These are phyloP conservation scores for Cajanus cajan DNA, from an alignment of 306 rosid species.

Conservation along the genomic window DNA sequence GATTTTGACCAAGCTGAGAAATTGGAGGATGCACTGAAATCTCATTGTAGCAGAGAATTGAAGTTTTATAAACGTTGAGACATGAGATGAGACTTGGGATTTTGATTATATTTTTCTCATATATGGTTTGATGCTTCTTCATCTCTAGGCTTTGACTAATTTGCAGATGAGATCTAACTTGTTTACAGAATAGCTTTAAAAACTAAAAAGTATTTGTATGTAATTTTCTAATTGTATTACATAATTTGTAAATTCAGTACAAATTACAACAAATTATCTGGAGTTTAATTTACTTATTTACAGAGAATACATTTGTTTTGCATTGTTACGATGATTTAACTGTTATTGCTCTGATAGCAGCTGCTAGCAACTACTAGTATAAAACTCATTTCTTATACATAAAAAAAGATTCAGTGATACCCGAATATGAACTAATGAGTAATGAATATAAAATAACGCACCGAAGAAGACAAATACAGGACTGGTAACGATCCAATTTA, in stretches of 20 bases:
- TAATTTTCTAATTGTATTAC: neutral
- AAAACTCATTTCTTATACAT: neutral
- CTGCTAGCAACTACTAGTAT: neutral
- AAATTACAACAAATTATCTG: neutral
- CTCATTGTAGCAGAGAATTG: slow-evolving; percentile 73
- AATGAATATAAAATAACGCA: too few species aligned
- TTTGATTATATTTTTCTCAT: neutral
- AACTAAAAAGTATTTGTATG: neutral
- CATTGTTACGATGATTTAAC: neutral
- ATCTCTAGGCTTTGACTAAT: slow-evolving; percentile 12
- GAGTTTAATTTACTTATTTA: neutral
- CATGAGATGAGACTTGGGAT: slow-evolving; percentile 6
- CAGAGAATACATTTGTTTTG: neutral
- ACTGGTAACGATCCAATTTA: neutral
- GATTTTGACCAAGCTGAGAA: slow-evolving; percentile 79
- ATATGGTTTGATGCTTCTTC: slow-evolving; percentile 28
- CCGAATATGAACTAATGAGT: neutral
- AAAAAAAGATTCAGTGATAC: neutral
- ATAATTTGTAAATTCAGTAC: slow-evolving; percentile 16
- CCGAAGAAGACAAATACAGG: neutral
- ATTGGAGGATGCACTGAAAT: slow-evolving; percentile 81
- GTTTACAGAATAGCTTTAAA: neutral
- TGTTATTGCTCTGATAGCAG: neutral
- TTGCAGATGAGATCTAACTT: neutral
- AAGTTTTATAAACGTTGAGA: slow-evolving; percentile 58